These are phyloP conservation scores for Anisodus tanguticus DNA, from an alignment of 257 asterid species.

Conservation along the genomic window DNA sequence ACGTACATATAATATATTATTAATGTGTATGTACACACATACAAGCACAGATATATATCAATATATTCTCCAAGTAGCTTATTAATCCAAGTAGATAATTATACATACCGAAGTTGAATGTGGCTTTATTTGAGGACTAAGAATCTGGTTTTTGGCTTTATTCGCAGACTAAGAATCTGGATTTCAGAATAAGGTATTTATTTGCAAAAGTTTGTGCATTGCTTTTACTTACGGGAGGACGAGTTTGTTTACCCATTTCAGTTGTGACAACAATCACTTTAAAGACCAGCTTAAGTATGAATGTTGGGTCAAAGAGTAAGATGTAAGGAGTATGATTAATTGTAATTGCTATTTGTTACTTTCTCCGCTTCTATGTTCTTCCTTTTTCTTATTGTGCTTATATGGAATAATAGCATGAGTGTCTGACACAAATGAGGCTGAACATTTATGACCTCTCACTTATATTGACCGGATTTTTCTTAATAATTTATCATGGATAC, in stretches of 20 bases:
- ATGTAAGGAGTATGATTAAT: neutral
- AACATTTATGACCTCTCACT: neutral
- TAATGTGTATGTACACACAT: neutral
- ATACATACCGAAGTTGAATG: neutral
- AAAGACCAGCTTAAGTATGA: neutral
- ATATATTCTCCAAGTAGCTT: neutral
- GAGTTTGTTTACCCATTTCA: neutral
- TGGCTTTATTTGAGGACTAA: neutral
- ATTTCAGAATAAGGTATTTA: neutral
- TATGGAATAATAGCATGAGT: neutral
- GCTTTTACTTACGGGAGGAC: neutral
- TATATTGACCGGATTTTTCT: neutral
- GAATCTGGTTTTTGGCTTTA: neutral
- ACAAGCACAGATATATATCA: neutral
- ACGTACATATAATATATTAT: no score
- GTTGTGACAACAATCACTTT: neutral
- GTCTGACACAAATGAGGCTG: conserved; percentile 1
- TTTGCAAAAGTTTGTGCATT: neutral
- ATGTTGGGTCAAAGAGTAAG: neutral
- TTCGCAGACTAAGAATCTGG: neutral
- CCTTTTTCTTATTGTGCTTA: neutral
- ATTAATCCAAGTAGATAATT: neutral
- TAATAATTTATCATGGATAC: neutral
- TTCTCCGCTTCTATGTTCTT: neutral
- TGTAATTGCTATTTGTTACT: neutral